Percentiles rank a stretch among this genome's conserved stretches.
phyloP scores from a whole-genome alignment of 257 asterid genomes.

The Ocimum tenuiflorum region DNA sequence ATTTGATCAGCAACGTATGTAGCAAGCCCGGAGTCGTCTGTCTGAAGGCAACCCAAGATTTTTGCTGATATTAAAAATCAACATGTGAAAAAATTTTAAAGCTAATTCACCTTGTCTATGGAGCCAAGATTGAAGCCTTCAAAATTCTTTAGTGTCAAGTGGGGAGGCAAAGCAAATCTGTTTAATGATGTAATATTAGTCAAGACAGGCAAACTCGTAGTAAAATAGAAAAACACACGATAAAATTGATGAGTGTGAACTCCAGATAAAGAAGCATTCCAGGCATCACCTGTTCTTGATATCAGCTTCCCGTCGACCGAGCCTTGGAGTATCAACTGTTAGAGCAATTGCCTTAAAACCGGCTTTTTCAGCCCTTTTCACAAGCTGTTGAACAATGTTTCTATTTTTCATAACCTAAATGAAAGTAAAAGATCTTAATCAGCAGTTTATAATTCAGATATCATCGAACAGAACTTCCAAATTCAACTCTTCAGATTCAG shows the following conservation, averaged over 20 bases:
- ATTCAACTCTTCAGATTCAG: not conserved
- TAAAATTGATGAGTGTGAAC: too few species aligned
- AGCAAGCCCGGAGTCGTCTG: conserved; percentile 73
- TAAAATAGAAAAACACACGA: too few species aligned
- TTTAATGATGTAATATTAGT: too few species aligned
- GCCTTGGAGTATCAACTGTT: conserved; percentile 75
- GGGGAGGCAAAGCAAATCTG: conserved; percentile 66
- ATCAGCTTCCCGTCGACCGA: conserved; percentile 91
- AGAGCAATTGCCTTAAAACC: conserved; percentile 78
- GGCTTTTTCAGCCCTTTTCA: conserved; percentile 71
- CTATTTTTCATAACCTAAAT: conserved; percentile 57
- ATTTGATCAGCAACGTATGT: conserved; percentile 56
- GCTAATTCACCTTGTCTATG: conserved; percentile 41
- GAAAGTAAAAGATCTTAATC: conserved; percentile 9
- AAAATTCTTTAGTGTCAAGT: conserved; percentile 61
- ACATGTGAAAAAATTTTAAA: not conserved
- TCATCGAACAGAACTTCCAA: not conserved
- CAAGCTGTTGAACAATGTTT: conserved; percentile 52
- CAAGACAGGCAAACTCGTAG: too few species aligned
- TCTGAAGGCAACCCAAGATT: conserved; percentile 30
- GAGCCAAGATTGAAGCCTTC: conserved; percentile 58
- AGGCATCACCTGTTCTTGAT: conserved; percentile 64
- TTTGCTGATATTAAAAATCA: not conserved
- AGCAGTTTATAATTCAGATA: not conserved
- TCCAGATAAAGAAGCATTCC: not conserved